phyloP scores from a whole-genome alignment of 371 early-diverging fungal species.

The Actinomortierella wolfii region DNA sequence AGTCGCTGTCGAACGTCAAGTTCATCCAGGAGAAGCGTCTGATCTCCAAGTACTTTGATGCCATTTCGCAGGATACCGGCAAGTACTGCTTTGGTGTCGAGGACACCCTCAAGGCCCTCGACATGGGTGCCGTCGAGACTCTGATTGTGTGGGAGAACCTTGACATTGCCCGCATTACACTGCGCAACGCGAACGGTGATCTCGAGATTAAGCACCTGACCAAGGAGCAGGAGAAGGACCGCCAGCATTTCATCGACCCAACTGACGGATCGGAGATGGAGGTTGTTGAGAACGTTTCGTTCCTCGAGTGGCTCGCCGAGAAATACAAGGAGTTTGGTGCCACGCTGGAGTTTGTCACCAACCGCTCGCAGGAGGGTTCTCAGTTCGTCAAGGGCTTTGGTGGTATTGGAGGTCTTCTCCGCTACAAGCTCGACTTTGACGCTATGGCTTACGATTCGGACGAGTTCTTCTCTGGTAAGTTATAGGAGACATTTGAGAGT shows the following conservation, averaged over 20 bases:
- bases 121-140: conserved; percentile 96
- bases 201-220: conserved; percentile 76
- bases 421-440: conserved; percentile 95
- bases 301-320: conserved; percentile 99
- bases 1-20: conserved; percentile 96
- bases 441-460: conserved; percentile 52
- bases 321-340: conserved; percentile 98
- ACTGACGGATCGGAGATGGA: conserved; percentile 76
- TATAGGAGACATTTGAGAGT: neutral
- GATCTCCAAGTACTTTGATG: conserved; percentile 96
- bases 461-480: conserved; percentile 50
- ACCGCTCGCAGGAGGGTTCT: conserved; percentile 97
- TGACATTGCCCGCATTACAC: conserved; percentile 73
- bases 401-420: conserved; percentile 98
- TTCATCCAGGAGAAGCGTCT: conserved; percentile 99
- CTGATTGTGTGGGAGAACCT: conserved; percentile 98
- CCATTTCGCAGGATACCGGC: conserved; percentile 96
- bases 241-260: conserved; percentile 66
- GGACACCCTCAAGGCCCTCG: conserved; percentile 97
- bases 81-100: conserved; percentile 97
- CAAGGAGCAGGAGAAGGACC: conserved; percentile 85
- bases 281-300: conserved; percentile 74
- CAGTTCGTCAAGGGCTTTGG: conserved; percentile 99
- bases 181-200: conserved; percentile 76
- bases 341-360: conserved; percentile 95